phyloP scores from a whole-genome alignment of 2,329 filamentous ascomycete species.

The Amesomyces nigricolor region DNA sequence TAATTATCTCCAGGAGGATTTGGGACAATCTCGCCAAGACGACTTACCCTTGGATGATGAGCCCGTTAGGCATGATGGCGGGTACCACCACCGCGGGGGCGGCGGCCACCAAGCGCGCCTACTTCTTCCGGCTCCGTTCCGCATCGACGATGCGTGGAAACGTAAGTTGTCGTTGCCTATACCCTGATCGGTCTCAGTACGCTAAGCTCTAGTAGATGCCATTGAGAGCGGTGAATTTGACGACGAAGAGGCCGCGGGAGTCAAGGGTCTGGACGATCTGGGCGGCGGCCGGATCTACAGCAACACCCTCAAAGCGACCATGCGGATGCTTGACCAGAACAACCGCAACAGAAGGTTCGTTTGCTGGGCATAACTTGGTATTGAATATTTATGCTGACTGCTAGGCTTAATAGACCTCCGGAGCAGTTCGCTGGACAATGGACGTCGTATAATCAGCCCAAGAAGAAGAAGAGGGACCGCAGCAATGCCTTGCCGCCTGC shows the following conservation, averaged over 20 bases:
- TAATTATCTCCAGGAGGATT: slow-evolving; percentile 27
- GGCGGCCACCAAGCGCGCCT: background rate
- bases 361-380: background rate
- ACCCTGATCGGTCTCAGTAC: background rate
- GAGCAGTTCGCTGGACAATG: background rate
- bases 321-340: slow-evolving; percentile 2
- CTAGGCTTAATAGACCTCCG: background rate
- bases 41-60: slow-evolving; percentile 17
- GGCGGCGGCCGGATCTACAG: slow-evolving; percentile 27
- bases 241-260: slow-evolving; percentile 29
- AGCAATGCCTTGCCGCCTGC: background rate
- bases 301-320: background rate
- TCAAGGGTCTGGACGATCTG: slow-evolving; percentile 27
- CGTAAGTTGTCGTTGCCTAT: background rate
- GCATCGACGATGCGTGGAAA: slow-evolving; percentile 5
- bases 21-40: slow-evolving; percentile 28
- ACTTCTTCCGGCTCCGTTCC: background rate
- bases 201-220: slow-evolving; percentile 17
- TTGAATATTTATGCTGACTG: background rate
- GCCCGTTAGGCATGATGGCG: background rate
- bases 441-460: background rate
- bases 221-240: slow-evolving; percentile 25
- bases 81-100: background rate
- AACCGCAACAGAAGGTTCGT: slow-evolving; percentile 7
- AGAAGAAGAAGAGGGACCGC: background rate